Percentiles rank a stretch among this genome's conserved stretches.
Conservation (phyloP, 2,329 filamentous ascomycete genomes). For the Diaporthe batatas region DNA sequence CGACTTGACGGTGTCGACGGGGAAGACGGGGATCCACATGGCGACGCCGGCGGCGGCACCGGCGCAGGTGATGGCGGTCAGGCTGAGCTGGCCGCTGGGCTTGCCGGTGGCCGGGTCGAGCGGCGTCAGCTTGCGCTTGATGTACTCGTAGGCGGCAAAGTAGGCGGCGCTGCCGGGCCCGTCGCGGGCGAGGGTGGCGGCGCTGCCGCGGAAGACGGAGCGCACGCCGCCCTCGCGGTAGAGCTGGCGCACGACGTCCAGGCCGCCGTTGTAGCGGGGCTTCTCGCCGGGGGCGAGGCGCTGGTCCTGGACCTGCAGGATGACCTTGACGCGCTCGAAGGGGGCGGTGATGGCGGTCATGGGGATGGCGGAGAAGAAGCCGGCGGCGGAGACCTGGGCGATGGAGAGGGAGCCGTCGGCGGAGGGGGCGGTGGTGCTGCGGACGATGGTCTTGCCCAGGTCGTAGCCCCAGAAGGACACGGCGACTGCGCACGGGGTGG, state of each 20-base stretch:
- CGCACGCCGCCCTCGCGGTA: constrained; percentile 92
- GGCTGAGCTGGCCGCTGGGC: constrained; percentile 80
- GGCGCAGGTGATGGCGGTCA: constrained; percentile 86
- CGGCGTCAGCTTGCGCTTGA: constrained; percentile 89
- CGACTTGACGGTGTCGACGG: constrained; percentile 96
- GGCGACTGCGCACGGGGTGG: constrained; percentile 63
- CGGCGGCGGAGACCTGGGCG: constrained; percentile 88
- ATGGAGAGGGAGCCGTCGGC: constrained; percentile 82
- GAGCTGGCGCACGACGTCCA: constrained; percentile 93
- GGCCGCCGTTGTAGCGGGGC: constrained; percentile 87
- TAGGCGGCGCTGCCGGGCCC: constrained; percentile 94
- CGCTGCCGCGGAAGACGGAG: constrained; percentile 91
- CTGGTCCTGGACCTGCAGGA: constrained; percentile 97
- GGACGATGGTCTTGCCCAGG: constrained; percentile 90
- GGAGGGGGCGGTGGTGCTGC: constrained; percentile 72
- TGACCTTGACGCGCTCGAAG: constrained; percentile 98
- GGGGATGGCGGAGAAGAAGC: constrained; percentile 97
- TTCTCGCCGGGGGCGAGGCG: constrained; percentile 88
- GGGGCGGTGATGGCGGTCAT: constrained; percentile 99
- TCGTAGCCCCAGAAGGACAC: constrained; percentile 91
- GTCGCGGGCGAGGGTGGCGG: constrained; percentile 93
- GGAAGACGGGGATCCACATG: constrained; percentile 99
- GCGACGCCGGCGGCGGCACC: constrained; percentile 93
- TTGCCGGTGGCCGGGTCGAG: constrained; percentile 80
- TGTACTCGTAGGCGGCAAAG: constrained; percentile 96